These are phyloP conservation scores for Dipteronia sinensis DNA, from an alignment of 345 rosid genomes.

Conservation along the genomic window DNA sequence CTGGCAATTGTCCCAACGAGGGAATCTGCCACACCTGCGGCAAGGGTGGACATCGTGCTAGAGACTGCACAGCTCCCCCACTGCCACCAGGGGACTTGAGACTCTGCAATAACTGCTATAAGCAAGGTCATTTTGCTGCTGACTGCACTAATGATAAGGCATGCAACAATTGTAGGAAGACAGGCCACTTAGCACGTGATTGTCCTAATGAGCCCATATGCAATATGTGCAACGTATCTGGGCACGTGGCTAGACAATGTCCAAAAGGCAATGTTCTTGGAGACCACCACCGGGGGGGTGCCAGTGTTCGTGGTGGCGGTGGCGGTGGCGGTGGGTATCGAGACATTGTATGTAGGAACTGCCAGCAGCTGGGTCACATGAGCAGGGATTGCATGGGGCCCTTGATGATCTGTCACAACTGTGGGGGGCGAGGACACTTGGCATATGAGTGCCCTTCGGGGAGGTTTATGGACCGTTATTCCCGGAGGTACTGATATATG, in stretches of 20 bases:
- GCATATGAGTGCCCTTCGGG: constrained; percentile 89
- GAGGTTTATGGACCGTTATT: constrained; percentile 74
- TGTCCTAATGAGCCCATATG: constrained; percentile 82
- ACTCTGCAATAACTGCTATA: constrained; percentile 95
- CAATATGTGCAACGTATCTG: constrained; percentile 75
- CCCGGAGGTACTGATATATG: constrained; percentile 62
- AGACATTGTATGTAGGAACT: constrained; percentile 73
- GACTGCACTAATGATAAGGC: constrained; percentile 97
- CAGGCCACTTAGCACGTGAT: constrained; percentile 93
- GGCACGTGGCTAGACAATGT: constrained; percentile 85
- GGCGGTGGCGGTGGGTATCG: constrained; percentile 45
- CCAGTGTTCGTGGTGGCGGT: constrained; percentile 22
- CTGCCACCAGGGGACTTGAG: constrained; percentile 76
- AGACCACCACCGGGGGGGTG: constrained; percentile 40
- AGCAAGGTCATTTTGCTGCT: constrained; percentile 84
- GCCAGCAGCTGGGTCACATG: constrained; percentile 80
- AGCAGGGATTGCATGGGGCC: constrained; percentile 80
- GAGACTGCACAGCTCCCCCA: constrained; percentile 74
- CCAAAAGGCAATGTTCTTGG: constrained; percentile 59
- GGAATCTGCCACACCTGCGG: constrained; percentile 98
- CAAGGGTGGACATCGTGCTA: constrained; percentile 88
- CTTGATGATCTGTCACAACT: constrained; percentile 81
- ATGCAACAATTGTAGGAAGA: constrained; percentile 91
- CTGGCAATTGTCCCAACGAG: constrained; percentile 82
- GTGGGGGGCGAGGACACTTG: constrained; percentile 93